Evolutionary conservation across 495 filamentous ascomycete species (phyloP), one percentile per base, ranked within the genome.

Genomic region (Talaromyces liani): DNA sequence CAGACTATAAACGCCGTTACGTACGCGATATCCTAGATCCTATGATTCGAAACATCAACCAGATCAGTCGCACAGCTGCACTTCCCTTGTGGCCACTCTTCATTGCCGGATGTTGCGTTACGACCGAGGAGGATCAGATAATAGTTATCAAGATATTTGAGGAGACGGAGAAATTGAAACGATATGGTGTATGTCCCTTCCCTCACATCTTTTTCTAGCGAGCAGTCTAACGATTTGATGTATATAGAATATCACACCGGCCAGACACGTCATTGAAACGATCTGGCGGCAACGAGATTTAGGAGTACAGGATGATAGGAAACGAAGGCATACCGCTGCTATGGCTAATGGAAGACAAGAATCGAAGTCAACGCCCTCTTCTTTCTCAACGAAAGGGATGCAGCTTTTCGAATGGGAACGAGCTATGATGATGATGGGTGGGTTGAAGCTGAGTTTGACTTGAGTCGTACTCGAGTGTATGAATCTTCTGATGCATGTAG

Each of bases 211-310:
- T 58, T 12, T 58, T 33, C 3, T 58, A 5, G 36, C 36, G 2
- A n/a, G 20, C 4, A 51, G 2, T 24, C 0, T 16, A 55, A 27
- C 4, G 58, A 31, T 65, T 29, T 60, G 10, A 65, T 41, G 34
- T 2, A 58, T 31, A 36, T 63, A 77, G 67, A 68, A 77, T 65
- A 63, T 77, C 66, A 65, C 70, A 62, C 68, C 69, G n/a, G 67
- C 71, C 47, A 64, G 72, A 67, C 64, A 74, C 63, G 67, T 71
- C 16, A 61, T 69, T 34, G 59, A 71, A 59, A 71, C 66, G 67
- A 66, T 67, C 4, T 69, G 69, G 68, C 64, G 64, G 16, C 67
- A 69, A 63, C 60, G 55, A 51, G 67, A 69, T 64, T 45, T 71
- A 16, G 47, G 60, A 4, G 64, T 61, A 6, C 64, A 69, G 56